These are phyloP conservation scores for Penicillium sp. DNA, from an alignment of 2,329 filamentous ascomycete genomes.

Conservation along the genomic window DNA sequence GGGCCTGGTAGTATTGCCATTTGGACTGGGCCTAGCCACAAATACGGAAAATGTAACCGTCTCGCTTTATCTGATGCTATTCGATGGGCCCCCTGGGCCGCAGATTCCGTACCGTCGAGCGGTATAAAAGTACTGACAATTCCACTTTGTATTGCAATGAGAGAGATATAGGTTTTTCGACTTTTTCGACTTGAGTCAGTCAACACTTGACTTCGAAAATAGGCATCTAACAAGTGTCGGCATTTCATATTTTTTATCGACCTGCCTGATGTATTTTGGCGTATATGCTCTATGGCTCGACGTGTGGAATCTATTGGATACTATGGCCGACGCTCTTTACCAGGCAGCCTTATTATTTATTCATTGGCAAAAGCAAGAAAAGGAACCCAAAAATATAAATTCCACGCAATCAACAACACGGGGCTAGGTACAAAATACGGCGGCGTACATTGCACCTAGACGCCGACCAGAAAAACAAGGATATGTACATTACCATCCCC, in stretches of 20 bases:
- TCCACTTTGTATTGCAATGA: background rate
- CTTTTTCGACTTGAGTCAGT: background rate
- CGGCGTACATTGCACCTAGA: background rate
- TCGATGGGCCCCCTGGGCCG: background rate
- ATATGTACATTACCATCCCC: background rate
- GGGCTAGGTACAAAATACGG: background rate
- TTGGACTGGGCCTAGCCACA: background rate
- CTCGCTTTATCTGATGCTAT: background rate
- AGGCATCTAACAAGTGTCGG: background rate
- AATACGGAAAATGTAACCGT: background rate
- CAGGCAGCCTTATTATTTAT: slow-evolving; percentile 1
- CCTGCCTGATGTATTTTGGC: background rate
- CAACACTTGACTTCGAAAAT: background rate
- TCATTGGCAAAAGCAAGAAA: background rate
- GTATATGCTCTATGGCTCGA: background rate
- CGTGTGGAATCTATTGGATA: background rate
- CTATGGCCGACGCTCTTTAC: background rate
- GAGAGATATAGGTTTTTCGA: background rate
- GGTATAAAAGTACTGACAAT: background rate
- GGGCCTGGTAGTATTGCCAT: background rate
- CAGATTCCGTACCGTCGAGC: background rate
- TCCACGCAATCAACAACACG: background rate
- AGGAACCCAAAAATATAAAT: background rate
- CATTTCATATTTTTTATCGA: background rate
- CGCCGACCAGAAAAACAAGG: background rate